phyloP scores from a whole-genome alignment of 2,329 filamentous ascomycete species.

The Rutstroemia sp. region DNA sequence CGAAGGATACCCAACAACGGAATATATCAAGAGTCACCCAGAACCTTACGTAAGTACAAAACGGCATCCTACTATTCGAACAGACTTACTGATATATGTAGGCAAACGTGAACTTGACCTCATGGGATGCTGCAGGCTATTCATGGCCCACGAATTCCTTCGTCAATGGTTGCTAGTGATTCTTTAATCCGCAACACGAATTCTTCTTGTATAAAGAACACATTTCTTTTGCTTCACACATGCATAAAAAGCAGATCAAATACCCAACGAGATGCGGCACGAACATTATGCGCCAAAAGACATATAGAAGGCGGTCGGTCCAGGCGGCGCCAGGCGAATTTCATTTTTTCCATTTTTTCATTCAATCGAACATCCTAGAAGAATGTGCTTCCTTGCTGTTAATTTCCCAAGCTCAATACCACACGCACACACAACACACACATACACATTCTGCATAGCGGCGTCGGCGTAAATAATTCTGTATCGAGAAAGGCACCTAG shows the following conservation, averaged over 20 bases:
- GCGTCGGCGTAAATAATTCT: constrained; percentile 8
- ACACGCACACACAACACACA: background rate
- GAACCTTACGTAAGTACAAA: constrained; percentile 46
- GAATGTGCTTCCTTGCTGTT: constrained; percentile 2
- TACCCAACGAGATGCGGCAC: constrained; percentile 8
- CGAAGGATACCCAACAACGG: constrained; percentile 56
- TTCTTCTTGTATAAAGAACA: constrained; percentile 18
- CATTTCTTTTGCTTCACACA: constrained; percentile 8
- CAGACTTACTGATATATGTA: constrained; percentile 11
- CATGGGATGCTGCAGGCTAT: constrained; percentile 47
- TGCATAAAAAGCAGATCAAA: constrained; percentile 8
- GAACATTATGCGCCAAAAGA: constrained; percentile 8
- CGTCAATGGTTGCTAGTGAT: constrained; percentile 44
- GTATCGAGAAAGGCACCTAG: background rate
- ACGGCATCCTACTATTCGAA: background rate
- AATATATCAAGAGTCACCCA: constrained; percentile 56
- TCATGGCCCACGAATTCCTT: constrained; percentile 54
- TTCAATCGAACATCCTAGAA: constrained; percentile 5
- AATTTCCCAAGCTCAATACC: background rate
- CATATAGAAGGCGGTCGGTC: constrained; percentile 10
- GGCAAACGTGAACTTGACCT: constrained; percentile 56
- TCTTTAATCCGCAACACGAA: constrained; percentile 1
- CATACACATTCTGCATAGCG: constrained; percentile 12
- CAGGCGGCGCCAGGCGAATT: constrained; percentile 4
- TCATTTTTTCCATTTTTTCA: constrained; percentile 3